These are phyloP conservation scores for Flagelloscypha sp. DNA, from an alignment of 768 basidiomycete genomes.

Conservation along the genomic window DNA sequence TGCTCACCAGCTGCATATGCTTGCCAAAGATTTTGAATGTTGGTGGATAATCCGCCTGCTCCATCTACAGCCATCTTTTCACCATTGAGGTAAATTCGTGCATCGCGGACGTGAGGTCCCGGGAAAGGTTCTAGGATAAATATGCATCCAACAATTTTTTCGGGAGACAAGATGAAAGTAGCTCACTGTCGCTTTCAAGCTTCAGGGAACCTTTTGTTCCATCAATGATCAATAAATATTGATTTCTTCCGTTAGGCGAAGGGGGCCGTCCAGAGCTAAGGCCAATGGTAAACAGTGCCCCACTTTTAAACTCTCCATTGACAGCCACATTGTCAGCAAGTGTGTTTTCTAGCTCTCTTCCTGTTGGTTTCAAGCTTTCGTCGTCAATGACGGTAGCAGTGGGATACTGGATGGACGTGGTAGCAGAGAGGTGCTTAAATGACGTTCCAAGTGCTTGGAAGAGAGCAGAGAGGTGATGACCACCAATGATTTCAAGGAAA, in stretches of 20 bases:
- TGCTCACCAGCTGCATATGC: too few relatives aligned
- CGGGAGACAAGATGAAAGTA: too few relatives aligned
- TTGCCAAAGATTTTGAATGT: too few relatives aligned
- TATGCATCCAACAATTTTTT: too few relatives aligned
- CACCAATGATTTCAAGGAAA: conserved; percentile 11
- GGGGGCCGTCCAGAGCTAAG: background rate
- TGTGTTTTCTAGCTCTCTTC: conserved; percentile 6
- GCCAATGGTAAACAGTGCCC: conserved; percentile 8
- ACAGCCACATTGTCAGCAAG: conserved; percentile 11
- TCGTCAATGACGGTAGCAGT: conserved; percentile 10
- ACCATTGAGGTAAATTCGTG: background rate
- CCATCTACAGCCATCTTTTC: background rate
- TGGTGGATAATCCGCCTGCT: too few relatives aligned
- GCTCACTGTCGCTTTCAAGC: too few relatives aligned
- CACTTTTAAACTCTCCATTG: conserved; percentile 10
- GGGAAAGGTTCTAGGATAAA: too few relatives aligned
- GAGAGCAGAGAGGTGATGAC: conserved; percentile 12
- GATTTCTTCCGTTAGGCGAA: background rate
- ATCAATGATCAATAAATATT: conserved; percentile 2
- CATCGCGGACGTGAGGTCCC: background rate
- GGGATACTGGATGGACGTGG: conserved; percentile 8
- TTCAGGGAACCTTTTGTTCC: conserved; percentile 2
- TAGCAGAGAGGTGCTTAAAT: conserved; percentile 11
- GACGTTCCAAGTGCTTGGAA: conserved; percentile 11
- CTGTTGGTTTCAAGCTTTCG: conserved; percentile 10